Base-by-base conservation (phyloP, 2,329 filamentous ascomycete species). In the Xylariaceae sp. region DNA sequence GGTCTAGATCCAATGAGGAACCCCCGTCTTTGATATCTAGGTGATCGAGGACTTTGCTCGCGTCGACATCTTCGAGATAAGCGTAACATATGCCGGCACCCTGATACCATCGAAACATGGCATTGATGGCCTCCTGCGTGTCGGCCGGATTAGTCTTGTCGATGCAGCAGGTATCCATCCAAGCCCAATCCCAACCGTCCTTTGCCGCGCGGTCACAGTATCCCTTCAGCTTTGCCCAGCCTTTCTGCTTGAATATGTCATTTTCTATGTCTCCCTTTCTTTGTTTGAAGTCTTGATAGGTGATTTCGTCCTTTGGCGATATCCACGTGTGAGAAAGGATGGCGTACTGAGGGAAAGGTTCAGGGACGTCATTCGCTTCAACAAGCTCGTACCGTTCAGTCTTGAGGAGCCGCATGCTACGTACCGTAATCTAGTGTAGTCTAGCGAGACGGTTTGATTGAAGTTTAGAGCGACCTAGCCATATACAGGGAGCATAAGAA, bases 241-340 rank as follows among this genome's bases (percentile, higher is more conserved):
- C 51, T 33, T 41, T 42, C 36, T 60, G 57, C 39, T 52, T 50
- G 37, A 33, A 55, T n/a, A 55, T 43, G 23, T 43, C 50, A 49
- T 52, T 42, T 3, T 55, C 39, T 44, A 55, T 46, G 18, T 55
- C 52, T 6, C 13, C 27, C 36, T 53, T 56, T 49, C 53, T 43
- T 3, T 49, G 48, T 5, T 59, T 53, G n/a, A 59, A 51, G 10
- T 60, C 53, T 13, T 52, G 50, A 26, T 55, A 58, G 4, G 55
- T 60, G 29, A 55, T 50, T 35, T 58, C 48, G 18, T 55, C 54
- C 26, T 47, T 47, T 1, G 53, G 48, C 9, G 53, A 55, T 39
- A 52, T 53, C 51, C 54, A 58, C 10, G 47, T 55, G 32, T 58
- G 57, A 35, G 57, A 60, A 40, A 57, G 50, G 24, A 60, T 57